Evolutionary conservation across 306 rosid species (phyloP), one percentile per base, ranked within the genome.

Genomic region (Vigna trinervia): DNA sequence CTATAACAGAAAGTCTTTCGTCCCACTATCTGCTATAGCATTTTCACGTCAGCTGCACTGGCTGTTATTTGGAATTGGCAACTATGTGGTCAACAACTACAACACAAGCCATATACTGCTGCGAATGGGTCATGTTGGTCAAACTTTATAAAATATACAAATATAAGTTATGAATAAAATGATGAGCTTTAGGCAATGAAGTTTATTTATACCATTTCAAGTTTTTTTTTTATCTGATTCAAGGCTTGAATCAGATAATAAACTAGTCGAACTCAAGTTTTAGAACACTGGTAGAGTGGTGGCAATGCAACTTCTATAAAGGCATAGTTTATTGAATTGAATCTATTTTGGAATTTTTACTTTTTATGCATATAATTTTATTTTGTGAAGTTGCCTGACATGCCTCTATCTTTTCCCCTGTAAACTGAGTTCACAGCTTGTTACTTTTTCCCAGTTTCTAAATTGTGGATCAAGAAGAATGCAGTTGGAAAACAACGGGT

Each of bases 401-500:
- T 64, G 61, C 69, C 78, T 64, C 60, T 19, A 3, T 34, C 9
- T 7, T 23, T 62, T 70, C 41, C 38, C 56, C 36, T 34, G 74
- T 20, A 66, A 26, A 61, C 81, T 72, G 14, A 74, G 63, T 8
- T 39, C 9, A 61, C 45, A n/a, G 23, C 26, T 50, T 78, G 36
- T 72, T 72, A 41, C 45, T 56, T 83, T 60, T 81, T 60, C 72
- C 52, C 89, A 95, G 99, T 84, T 79, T 83, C 88, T 12, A 95
- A 84, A 87, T 45, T 82, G 83, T 86, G 91, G 94, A 72, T 89
- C 12, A 96, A 86, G 88, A 96, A 87, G 88, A 90, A 80, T 84
- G 86, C 93, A 82, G 88, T 89, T 80, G 91, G 84, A 64, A 96
- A 88, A 86, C 98, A 89, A 54, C 93, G 85, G 57, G 94, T 92